These are phyloP conservation scores for Saccharomycopsis vini DNA, from an alignment of 805 yeast species.

Conservation along the genomic window DNA sequence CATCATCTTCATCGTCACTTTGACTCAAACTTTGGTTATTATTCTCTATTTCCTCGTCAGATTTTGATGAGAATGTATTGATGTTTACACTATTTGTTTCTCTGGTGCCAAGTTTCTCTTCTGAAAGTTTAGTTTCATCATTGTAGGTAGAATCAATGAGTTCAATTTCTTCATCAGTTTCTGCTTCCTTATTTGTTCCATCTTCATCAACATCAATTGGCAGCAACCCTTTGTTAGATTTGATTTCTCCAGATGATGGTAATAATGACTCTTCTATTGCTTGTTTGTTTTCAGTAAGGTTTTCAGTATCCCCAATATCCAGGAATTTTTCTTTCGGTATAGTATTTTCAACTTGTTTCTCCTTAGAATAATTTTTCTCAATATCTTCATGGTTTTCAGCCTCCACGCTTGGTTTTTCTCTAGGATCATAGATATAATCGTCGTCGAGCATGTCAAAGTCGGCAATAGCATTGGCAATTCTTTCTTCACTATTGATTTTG, in stretches of 20 bases:
- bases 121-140: background rate
- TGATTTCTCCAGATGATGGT: no score
- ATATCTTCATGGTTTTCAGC: no score
- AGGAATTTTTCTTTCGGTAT: no score
- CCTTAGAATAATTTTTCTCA: no score
- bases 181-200: slow-evolving; percentile 7
- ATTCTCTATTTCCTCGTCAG: slow-evolving; percentile 11
- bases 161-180: background rate
- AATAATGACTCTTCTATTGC: no score
- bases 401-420: no score
- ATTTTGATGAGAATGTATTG: slow-evolving; percentile 5
- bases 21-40: slow-evolving; percentile 8
- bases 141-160: background rate
- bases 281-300: no score
- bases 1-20: background rate
- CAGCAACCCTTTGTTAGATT: no score
- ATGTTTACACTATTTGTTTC: slow-evolving; percentile 10
- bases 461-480: slow-evolving; percentile 6
- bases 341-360: slow-evolving; percentile 23
- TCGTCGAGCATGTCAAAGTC: slow-evolving; percentile 9
- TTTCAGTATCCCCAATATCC: no score
- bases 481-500: slow-evolving; percentile 15
- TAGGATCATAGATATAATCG: slow-evolving; percentile 2
- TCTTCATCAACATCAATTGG: slow-evolving; percentile 22
- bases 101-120: background rate